These are phyloP conservation scores for Fraxinus velutina DNA, from an alignment of 305 asterid genomes.

Conservation along the genomic window DNA sequence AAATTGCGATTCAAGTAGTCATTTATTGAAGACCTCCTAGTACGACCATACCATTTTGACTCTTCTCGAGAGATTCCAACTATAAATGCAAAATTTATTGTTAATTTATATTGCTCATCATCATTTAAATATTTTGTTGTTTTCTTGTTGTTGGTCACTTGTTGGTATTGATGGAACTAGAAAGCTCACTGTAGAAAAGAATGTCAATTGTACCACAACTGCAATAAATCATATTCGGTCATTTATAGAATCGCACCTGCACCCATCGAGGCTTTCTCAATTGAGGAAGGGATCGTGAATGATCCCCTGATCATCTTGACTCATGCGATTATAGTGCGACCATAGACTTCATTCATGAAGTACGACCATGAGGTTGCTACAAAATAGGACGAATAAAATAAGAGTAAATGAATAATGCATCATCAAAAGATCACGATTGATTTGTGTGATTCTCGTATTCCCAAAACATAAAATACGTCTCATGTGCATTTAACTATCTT, in stretches of 20 bases:
- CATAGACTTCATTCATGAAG: not conserved
- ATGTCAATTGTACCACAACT: not conserved
- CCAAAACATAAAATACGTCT: not conserved
- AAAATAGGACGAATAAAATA: not conserved
- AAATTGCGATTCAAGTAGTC: not conserved
- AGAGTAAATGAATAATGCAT: not conserved
- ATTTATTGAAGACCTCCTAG: not conserved
- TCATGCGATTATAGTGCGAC: not conserved
- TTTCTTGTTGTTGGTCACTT: not conserved
- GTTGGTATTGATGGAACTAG: not conserved
- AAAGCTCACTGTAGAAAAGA: not conserved
- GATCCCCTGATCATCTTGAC: not conserved
- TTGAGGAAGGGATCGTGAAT: not conserved
- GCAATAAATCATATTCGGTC: not conserved
- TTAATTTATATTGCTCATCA: not conserved
- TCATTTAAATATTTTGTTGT: not conserved
- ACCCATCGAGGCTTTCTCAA: not conserved
- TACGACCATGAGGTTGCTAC: not conserved
- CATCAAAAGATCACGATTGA: not conserved
- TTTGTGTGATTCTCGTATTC: not conserved
- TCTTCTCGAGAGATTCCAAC: not conserved
- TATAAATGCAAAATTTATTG: too few species aligned
- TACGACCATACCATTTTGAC: not conserved
- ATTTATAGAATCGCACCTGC: not conserved
- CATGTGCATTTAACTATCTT: not conserved